Evolutionary conservation across 257 asterid genomes (phyloP), one percentile per base, ranked within the genome.

Genomic region (Petrea volubilis): DNA sequence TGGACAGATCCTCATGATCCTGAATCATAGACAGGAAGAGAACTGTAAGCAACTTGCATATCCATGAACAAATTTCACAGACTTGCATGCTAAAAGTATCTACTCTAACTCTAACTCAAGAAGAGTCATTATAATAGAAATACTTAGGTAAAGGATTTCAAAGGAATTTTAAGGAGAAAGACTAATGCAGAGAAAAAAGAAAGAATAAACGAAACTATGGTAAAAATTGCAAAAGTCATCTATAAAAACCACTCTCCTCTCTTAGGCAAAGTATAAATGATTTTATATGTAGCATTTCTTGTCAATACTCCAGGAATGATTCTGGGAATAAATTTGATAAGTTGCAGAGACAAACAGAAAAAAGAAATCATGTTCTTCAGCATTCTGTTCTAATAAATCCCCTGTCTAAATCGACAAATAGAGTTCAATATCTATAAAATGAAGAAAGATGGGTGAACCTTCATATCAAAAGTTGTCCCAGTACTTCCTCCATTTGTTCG

Each of bases 391-490:
- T 53, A 3, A 20, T 41, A 44, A 1, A 9, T 14, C 69, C 47
- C 52, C 11, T 23, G 24, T 25, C 28, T 11, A 31, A 41, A 31
- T 20, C 12, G 52, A 53, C 33, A 53, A 50, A 2, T 0, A 60
- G 2, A 60, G 25, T 50, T 28, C n/a, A 23, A 17, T 14, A 43
- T 7, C 3, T 31, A 38, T 27, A 3, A 36, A 59, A 28, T 56
- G 20, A 25, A 63, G 60, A 77, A 40, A 49, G 53, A 15, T 18
- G 40, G 49, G 40, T 31, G 10, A 20, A 83, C 87, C 80, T 80
- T 74, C 25, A 56, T 44, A 57, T n/a, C 18, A 33, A 57, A 64
- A 8, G 36, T 40, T 24, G 77, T 17, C 20, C 64, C 14, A n/a
- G 75, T 50, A 17, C 41, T 73, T 68, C 79, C 74, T 14, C 53